Evolutionary conservation across 2,329 filamentous ascomycete genomes (phyloP).

Genomic region (Hymenoscyphus repandus): DNA sequence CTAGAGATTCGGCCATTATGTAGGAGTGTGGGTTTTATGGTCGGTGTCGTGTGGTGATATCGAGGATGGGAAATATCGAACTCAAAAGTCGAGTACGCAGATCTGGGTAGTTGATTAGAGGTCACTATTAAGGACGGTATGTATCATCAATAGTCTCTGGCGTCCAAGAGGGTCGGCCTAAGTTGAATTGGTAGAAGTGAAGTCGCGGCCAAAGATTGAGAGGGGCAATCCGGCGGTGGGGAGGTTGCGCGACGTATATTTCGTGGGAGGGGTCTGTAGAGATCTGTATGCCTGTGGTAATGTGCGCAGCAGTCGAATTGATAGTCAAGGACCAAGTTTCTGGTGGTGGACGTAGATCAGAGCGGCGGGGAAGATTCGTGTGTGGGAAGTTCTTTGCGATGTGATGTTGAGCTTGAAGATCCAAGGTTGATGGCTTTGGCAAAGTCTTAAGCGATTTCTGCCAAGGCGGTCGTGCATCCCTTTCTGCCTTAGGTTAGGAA

Average conservation of each 20-base stretch:
- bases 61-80: neutral
- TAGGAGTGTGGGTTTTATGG: neutral
- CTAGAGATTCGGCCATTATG: conserved; percentile 42
- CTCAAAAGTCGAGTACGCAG: neutral
- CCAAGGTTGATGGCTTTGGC: neutral
- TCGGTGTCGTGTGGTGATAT: conserved; percentile 1
- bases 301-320: conserved; percentile 18
- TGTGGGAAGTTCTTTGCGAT: conserved; percentile 8
- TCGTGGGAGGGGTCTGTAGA: conserved; percentile 1
- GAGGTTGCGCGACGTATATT: conserved; percentile 3
- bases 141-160: conserved; percentile 12
- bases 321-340: conserved; percentile 5
- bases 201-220: conserved; percentile 14
- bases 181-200: conserved; percentile 5
- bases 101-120: conserved; percentile 1
- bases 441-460: neutral
- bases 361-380: conserved; percentile 12
- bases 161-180: conserved; percentile 2
- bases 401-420: conserved; percentile 1
- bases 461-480: too few relatives aligned
- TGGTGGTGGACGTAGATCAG: conserved; percentile 6
- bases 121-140: conserved; percentile 6
- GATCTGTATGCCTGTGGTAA: conserved; percentile 6
- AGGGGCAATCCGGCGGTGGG: conserved; percentile 6
- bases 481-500: too few relatives aligned